Base-by-base conservation (phyloP, 139 green algal genomes). In the Chlamydomonas sphaeroides region DNA sequence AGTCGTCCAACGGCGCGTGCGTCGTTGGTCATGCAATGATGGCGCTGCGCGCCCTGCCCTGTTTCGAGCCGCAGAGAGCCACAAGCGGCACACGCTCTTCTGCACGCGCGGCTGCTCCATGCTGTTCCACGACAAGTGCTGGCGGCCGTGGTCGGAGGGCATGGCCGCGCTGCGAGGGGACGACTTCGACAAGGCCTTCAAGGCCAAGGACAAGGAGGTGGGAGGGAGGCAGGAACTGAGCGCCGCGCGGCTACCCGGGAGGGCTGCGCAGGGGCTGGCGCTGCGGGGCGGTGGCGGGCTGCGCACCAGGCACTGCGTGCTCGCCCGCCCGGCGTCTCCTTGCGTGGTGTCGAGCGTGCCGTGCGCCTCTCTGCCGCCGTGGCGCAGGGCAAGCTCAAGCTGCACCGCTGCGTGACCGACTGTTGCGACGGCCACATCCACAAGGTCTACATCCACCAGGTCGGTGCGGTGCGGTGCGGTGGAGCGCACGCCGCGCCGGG, bases 381-480 rank as follows among this genome's bases (percentile, higher is more conserved):
- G 26, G 14, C 15, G 59, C 74, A 80, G 74, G 59, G 59, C 57
- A 80, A 80, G 74, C 59, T 57, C 59, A 80, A 80, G 74, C 74
- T 70, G 74, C 74, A 80, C 61, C 74, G 74, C 57, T 80, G 74
- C 74, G 33, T 80, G 53, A 80, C 74, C 2, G 74, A 80, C 61
- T 49, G 39, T 41, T 80, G 74, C 74, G 59, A 61, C 39, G 74
- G 74, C 59, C 59, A 80, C 74, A 61, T 80, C 17, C 35, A 15
- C 59, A 57, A 59, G 25, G 74, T 80, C 35, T 61, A 61, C 59
- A 70, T 80, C 39, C 65, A 39, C 30, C 74, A 80, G 74, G 74
- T 38, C n/a, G n/a, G n/a, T n/a, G n/a, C n/a, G n/a, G n/a, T n/a
- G n/a, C n/a, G n/a, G n/a, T n/a, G n/a, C n/a, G n/a, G n/a, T n/a